Base-by-base conservation (phyloP, 2,329 filamentous ascomycete genomes). In the Capronia epimyces region DNA sequence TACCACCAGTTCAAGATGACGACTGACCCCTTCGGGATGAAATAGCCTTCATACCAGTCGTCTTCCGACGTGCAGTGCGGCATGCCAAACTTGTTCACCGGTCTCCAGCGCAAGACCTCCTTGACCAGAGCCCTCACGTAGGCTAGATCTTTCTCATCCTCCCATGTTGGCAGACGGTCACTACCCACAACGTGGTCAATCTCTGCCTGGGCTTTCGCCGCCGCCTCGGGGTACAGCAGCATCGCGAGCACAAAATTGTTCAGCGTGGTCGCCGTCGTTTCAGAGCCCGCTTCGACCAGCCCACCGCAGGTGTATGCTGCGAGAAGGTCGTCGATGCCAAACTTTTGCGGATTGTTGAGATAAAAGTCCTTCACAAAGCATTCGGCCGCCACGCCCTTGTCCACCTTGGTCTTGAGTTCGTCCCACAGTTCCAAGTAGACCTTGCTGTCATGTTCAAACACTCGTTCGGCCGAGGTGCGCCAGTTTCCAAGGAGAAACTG, bases 21-120 rank as follows among this genome's bases (percentile, higher is more conserved):
- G 16, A 66, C 63, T 1, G 68, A 69, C 10, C 74, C 74, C 60
- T 75, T 75, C 6, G 69, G 66, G 29, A 77, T 71, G 61, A 72
- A 73, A 51, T 69, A 73, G 4, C 72, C 73, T 16, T 67, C 27
- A 24, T 60, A 58, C 2, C 51, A 37, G 21, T 60, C 57, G 18
- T 60, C 57, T 36, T 51, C 50, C 46, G 46, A 50, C 24, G 58
- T 18, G 31, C 49, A 21, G 40, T 61, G 59, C n/a, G 59, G 58
- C 59, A 55, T 0, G 59, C 55, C n/a, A 53, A n/a, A n/a, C n/a
- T n/a, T n/a, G n/a, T n/a, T 58, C 6, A 60, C 57, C 5, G 72
- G 72, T 3, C 71, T 68, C 72, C 71, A 74, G 34, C 71, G 65
- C 37, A 73, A 62, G 2, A 62, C 64, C 63, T 74, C 71, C 62